These are phyloP conservation scores for Lachnellula suecica DNA, from an alignment of 2,329 filamentous ascomycete genomes.

Conservation along the genomic window DNA sequence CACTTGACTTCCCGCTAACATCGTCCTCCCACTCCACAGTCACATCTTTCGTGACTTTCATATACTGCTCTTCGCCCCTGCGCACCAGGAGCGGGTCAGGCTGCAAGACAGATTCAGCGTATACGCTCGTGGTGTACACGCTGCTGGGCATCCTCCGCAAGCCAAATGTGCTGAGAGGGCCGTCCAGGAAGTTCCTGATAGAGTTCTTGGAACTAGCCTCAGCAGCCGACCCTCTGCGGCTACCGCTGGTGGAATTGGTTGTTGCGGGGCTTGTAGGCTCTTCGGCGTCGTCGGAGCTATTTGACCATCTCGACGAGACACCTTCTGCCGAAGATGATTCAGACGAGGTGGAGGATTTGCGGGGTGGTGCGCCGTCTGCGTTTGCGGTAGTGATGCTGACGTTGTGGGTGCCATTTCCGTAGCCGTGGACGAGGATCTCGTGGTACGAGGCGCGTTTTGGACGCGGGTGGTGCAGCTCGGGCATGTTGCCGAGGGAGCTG, in stretches of 20 bases:
- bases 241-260: constrained; percentile 7
- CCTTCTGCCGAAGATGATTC: constrained; percentile 14
- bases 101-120: constrained; percentile 10
- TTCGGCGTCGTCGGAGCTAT: constrained; percentile 13
- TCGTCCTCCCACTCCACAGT: constrained; percentile 16
- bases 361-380: constrained; percentile 3
- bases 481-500: constrained; percentile 25
- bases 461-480: constrained; percentile 26
- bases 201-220: constrained; percentile 11
- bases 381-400: constrained; percentile 10
- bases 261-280: constrained; percentile 14
- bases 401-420: constrained; percentile 52
- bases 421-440: constrained; percentile 53
- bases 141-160: constrained; percentile 14
- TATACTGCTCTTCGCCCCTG: constrained; percentile 12
- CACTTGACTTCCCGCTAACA: constrained; percentile 1
- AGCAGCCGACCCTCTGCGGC: constrained; percentile 13
- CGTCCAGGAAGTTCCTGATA: constrained; percentile 19
- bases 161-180: constrained; percentile 10
- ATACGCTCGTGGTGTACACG: constrained; percentile 16
- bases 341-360: constrained; percentile 14
- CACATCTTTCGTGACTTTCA: constrained; percentile 17
- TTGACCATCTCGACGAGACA: constrained; percentile 23
- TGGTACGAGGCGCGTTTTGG: constrained; percentile 37
- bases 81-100: constrained; percentile 16